Conservation (phyloP, 2,329 filamentous ascomycete species). For the Eutypa lata region DNA sequence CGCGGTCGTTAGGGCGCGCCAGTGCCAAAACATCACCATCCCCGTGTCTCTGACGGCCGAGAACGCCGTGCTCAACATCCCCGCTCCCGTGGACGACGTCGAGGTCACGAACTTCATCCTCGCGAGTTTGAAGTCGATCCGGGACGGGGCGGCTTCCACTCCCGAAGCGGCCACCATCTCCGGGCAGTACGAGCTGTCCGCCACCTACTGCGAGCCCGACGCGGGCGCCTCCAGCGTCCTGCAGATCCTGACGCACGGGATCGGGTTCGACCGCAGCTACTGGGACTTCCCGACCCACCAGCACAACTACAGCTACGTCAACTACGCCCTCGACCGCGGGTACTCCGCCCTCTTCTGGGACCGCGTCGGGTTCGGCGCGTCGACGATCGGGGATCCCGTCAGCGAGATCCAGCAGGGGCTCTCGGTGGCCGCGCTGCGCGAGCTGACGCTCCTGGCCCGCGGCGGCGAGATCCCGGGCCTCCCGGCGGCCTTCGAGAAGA, state of each 20-base stretch:
- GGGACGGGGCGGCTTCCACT: conserved; percentile 28
- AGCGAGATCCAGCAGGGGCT: conserved; percentile 58
- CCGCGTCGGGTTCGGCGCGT: conserved; percentile 58
- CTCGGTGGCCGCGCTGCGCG: conserved; percentile 55
- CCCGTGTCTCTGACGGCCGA: conserved; percentile 52
- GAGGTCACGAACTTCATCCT: conserved; percentile 57
- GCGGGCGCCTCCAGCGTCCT: conserved; percentile 35
- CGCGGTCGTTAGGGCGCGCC: conserved; percentile 25
- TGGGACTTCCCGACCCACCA: conserved; percentile 58
- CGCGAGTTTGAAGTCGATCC: conserved; percentile 17
- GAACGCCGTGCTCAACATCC: conserved; percentile 50
- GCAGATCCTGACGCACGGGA: conserved; percentile 51
- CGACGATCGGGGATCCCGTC: conserved; percentile 56
- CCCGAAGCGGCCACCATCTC: conserved; percentile 23
- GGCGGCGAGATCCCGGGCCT: conserved; percentile 37
- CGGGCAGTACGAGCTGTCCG: conserved; percentile 55
- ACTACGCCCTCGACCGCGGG: conserved; percentile 49
- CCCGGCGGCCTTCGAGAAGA: conserved; percentile 35
- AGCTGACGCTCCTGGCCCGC: conserved; percentile 49
- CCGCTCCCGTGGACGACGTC: conserved; percentile 46
- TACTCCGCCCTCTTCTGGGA: conserved; percentile 62
- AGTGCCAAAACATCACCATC: conserved; percentile 50
- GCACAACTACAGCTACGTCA: conserved; percentile 62
- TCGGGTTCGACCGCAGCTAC: conserved; percentile 56
- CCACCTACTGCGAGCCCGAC: conserved; percentile 60